Percentiles rank a stretch among this genome's conserved stretches.
These are phyloP conservation scores for Xylaria sp. DNA, from an alignment of 2,329 filamentous ascomycete genomes.

Conservation along the genomic window DNA sequence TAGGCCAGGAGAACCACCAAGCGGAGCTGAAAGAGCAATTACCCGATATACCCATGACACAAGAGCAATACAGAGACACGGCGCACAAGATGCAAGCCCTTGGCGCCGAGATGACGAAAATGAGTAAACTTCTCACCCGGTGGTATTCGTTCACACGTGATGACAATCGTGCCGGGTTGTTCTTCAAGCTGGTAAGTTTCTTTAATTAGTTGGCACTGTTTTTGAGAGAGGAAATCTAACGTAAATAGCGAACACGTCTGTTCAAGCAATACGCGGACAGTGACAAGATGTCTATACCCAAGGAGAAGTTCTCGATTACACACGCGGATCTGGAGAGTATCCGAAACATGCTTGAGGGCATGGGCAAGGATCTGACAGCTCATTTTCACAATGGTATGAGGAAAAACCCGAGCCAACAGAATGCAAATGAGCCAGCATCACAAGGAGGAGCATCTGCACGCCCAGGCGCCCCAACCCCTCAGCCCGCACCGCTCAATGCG, in stretches of 20 bases:
- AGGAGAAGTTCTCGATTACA: slow-evolving; percentile 63
- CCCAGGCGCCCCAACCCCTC: slow-evolving; percentile 49
- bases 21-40: slow-evolving; percentile 54
- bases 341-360: slow-evolving; percentile 60
- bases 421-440: slow-evolving; percentile 38
- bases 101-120: slow-evolving; percentile 55
- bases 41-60: slow-evolving; percentile 59
- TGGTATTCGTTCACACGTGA: slow-evolving; percentile 63
- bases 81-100: slow-evolving; percentile 56
- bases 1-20: slow-evolving; percentile 50
- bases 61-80: slow-evolving; percentile 57
- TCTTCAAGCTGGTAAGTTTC: slow-evolving; percentile 62
- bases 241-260: slow-evolving; percentile 61
- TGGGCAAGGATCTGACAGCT: slow-evolving; percentile 59
- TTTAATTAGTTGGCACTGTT: neutral
- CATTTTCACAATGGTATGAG: slow-evolving; percentile 41
- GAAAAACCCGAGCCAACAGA: slow-evolving; percentile 48
- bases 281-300: slow-evolving; percentile 57
- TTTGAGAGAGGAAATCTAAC: slow-evolving; percentile 49
- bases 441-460: slow-evolving; percentile 46
- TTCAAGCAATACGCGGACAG: slow-evolving; percentile 64
- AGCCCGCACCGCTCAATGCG: slow-evolving; percentile 55
- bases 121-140: slow-evolving; percentile 56
- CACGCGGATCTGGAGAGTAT: slow-evolving; percentile 62
- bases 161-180: slow-evolving; percentile 61